Conservation (phyloP, 768 basidiomycete species). For the Pleurotus eryngii region DNA sequence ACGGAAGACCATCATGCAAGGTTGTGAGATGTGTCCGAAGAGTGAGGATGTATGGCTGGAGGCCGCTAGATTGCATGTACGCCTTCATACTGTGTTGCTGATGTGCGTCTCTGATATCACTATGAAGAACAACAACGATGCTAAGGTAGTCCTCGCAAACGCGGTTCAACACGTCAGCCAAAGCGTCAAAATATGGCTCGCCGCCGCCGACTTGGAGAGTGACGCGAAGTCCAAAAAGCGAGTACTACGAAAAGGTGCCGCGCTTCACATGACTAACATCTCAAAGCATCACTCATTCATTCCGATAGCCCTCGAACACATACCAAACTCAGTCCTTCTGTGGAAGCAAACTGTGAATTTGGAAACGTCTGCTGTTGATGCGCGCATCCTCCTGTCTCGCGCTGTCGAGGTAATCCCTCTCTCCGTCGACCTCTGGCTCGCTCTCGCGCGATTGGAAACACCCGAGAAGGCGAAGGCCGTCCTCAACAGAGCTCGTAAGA, state of each 20-base stretch:
- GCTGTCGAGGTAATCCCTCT: constrained; percentile 97
- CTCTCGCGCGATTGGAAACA: constrained; percentile 93
- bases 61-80: constrained; percentile 88
- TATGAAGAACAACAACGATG: constrained; percentile 80
- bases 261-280: background rate
- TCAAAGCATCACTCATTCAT: background rate
- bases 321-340: constrained; percentile 92
- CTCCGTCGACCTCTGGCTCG: constrained; percentile 97
- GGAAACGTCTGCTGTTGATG: constrained; percentile 84
- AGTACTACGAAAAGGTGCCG: constrained; percentile 84
- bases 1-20: constrained; percentile 87
- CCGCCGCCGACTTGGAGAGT: constrained; percentile 85
- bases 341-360: constrained; percentile 99
- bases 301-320: constrained; percentile 82
- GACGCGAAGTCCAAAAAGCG: constrained; percentile 86
- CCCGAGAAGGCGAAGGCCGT: constrained; percentile 90
- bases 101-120: too few species aligned
- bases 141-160: constrained; percentile 89
- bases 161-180: constrained; percentile 94
- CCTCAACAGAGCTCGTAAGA: constrained; percentile 92
- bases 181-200: constrained; percentile 95
- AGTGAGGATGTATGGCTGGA: constrained; percentile 99
- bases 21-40: constrained; percentile 94
- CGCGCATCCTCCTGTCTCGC: constrained; percentile 85
- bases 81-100: constrained; percentile 21